Base-by-base conservation (phyloP, 768 basidiomycete species). In the Scleroderma bovista region DNA sequence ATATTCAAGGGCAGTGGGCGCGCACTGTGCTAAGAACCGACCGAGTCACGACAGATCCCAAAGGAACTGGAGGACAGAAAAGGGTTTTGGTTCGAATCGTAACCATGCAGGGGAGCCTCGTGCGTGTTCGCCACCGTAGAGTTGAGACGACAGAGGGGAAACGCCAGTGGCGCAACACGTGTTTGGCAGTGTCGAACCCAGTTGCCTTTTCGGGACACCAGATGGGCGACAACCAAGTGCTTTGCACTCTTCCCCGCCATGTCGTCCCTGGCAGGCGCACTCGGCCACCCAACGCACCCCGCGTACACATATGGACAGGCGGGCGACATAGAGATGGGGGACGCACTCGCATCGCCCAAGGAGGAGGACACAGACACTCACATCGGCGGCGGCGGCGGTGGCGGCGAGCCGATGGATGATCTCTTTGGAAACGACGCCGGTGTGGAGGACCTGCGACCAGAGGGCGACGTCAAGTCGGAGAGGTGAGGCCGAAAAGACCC, bases 361-460 rank as follows among this genome's bases (percentile, higher is more conserved):
- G n/a, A 23, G 2, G 57, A 19, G 36, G 53, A 69, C 32, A 72
- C 47, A 20, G 24, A 47, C 5, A 22, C 55, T 3, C 45, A 50
- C 31, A 46, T 13, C 24, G 56, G 47, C 10, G 44, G 57, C 9
- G 26, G 26, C 26, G 26, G 26, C 26, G n/a, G n/a, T n/a, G 26
- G 26, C 58, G 74, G 83, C 55, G 78, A 80, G 56, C 78, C 77
- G 52, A 86, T 88, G 82, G 78, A 80, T 53, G 88, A 90, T 64
- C 78, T 91, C 48, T 91, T 91, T 63, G 88, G 87, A 31, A 81
- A 85, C 53, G 87, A 88, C 47, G 75, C 78, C 53, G 87, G 87
- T 47, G 75, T 78, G 15, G 70, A 75, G 12, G 71, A 61, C 26
- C 44, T 50, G 32, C 58, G 59, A 50, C 60, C 67, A 68, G 29